A percentile compares a stretch with the other conserved stretches of the same genome.
Conservation (phyloP, 345 rosid species). For the Acer saccharum region DNA sequence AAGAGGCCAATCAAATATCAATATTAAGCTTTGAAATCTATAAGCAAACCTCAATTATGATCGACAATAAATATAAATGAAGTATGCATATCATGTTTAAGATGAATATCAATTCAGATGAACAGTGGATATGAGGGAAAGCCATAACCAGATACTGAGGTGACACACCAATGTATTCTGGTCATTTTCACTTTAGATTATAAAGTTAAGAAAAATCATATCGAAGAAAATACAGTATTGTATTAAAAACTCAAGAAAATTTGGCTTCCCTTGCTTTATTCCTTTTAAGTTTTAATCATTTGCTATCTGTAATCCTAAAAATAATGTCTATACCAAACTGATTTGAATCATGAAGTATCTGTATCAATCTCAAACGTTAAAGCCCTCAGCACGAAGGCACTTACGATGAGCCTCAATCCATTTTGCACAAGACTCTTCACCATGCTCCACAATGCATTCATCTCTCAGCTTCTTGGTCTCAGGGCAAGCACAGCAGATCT, state of each 20-base stretch:
- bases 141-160: neutral
- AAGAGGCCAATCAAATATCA: neutral
- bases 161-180: neutral
- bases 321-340: conserved; percentile 17
- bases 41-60: neutral
- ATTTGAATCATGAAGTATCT: conserved; percentile 25
- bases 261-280: conserved; percentile 25
- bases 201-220: neutral
- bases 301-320: conserved; percentile 16
- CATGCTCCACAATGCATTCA: conserved; percentile 85
- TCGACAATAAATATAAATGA: neutral
- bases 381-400: conserved; percentile 94
- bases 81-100: neutral
- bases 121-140: neutral
- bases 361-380: conserved; percentile 56
- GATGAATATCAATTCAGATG: neutral
- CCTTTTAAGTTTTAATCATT: conserved; percentile 1
- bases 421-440: conserved; percentile 84
- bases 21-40: neutral
- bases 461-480: conserved; percentile 90
- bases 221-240: neutral
- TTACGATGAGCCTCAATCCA: conserved; percentile 92
- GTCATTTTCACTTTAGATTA: neutral
- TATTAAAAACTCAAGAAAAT: neutral
- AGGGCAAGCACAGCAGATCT: conserved; percentile 92